A percentile compares a stretch with the other conserved stretches of the same genome.
Evolutionary conservation across 306 rosid species (phyloP).

Genomic region (Echinosophora koreensis): DNA sequence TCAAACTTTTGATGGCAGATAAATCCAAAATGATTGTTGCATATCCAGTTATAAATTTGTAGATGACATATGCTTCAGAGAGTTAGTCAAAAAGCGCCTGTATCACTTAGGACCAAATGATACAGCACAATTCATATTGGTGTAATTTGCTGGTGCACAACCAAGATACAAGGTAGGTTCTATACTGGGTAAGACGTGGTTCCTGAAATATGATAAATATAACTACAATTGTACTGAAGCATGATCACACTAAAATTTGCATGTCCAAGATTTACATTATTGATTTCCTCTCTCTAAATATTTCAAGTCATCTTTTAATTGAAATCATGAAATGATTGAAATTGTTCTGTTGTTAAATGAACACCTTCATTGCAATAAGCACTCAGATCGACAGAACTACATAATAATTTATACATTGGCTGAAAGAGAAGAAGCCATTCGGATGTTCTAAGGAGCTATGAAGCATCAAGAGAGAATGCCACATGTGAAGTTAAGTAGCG

Average conservation of each 20-base stretch:
- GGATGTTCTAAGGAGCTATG: slow-evolving; percentile 22
- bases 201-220: too few relatives aligned
- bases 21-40: slow-evolving; percentile 4
- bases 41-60: slow-evolving; percentile 13
- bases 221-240: not conserved
- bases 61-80: not conserved
- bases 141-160: slow-evolving; percentile 7
- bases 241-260: not conserved
- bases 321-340: slow-evolving; percentile 2
- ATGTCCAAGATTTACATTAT: slow-evolving; percentile 17
- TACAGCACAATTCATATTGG: slow-evolving; percentile 17
- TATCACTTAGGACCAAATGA: not conserved
- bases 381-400: slow-evolving; percentile 9
- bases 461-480: slow-evolving; percentile 25
- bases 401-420: not conserved
- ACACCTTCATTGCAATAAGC: slow-evolving; percentile 2
- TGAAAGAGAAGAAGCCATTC: slow-evolving; percentile 35
- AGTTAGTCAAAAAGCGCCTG: not conserved
- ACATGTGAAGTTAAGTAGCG: slow-evolving; percentile 14
- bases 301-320: slow-evolving; percentile 8
- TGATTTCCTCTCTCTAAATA: not conserved
- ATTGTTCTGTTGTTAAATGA: slow-evolving; percentile 25
- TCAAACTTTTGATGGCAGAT: slow-evolving; percentile 2
- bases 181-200: not conserved
- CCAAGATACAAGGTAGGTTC: not conserved